Percentiles rank a stretch among this genome's conserved stretches.
Conservation (phyloP, 2,329 filamentous ascomycete species). For the Colletotrichum sp. region DNA sequence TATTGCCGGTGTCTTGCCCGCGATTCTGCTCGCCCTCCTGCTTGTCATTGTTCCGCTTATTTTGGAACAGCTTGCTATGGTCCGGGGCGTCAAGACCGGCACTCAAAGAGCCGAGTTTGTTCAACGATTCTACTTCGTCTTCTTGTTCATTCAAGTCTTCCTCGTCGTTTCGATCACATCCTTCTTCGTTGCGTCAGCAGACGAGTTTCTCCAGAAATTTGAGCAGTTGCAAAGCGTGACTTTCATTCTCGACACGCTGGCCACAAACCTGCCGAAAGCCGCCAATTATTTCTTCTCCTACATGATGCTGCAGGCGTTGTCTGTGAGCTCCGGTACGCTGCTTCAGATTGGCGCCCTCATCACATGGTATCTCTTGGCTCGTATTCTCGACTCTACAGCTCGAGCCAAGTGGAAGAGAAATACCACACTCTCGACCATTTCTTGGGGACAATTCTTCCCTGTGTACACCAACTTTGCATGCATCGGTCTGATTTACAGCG, state of each 20-base stretch:
- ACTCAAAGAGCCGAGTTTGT: constrained; percentile 82
- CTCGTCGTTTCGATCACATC: constrained; percentile 88
- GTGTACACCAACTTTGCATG: constrained; percentile 97
- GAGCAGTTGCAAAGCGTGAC: constrained; percentile 56
- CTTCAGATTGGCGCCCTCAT: constrained; percentile 82
- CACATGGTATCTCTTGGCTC: constrained; percentile 82
- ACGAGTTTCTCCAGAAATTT: constrained; percentile 63
- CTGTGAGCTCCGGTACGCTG: constrained; percentile 87
- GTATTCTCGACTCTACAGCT: constrained; percentile 81
- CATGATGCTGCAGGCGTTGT: constrained; percentile 93
- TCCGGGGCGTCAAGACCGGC: constrained; percentile 84
- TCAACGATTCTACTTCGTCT: constrained; percentile 90
- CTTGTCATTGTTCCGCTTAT: constrained; percentile 83
- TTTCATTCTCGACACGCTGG: constrained; percentile 75
- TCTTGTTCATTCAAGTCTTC: constrained; percentile 95
- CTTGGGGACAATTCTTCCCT: constrained; percentile 94
- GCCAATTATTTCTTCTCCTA: constrained; percentile 99
- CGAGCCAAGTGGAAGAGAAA: constrained; percentile 86
- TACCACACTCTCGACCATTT: constrained; percentile 76
- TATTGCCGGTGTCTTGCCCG: constrained; percentile 86
- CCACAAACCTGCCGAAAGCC: constrained; percentile 80
- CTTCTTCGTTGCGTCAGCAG: constrained; percentile 69
- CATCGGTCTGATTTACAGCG: constrained; percentile 86
- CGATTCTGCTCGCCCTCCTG: constrained; percentile 76
- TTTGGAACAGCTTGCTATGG: constrained; percentile 72